phyloP scores from a whole-genome alignment of 2,329 filamentous ascomycete species.

The Alternaria arbusti region DNA sequence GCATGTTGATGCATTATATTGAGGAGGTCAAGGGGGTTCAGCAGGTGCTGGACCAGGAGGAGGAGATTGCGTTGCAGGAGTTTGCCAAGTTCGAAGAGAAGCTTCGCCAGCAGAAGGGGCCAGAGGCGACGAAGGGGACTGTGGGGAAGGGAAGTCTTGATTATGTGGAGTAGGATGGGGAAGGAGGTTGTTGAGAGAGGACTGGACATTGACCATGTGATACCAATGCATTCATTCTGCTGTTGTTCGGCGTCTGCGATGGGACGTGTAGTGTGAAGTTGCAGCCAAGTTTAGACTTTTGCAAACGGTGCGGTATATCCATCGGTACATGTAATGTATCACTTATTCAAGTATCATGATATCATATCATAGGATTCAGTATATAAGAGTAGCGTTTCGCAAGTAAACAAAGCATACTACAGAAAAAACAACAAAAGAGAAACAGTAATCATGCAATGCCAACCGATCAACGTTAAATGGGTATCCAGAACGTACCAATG shows the following conservation, averaged over 20 bases:
- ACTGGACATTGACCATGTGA: not conserved
- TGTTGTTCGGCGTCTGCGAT: not conserved
- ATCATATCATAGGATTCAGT: not conserved
- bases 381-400: not conserved
- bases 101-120: conserved; percentile 65
- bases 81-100: conserved; percentile 97
- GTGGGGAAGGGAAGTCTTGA: conserved; percentile 61
- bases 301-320: not conserved
- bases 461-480: not conserved
- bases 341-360: not conserved
- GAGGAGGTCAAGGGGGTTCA: conserved; percentile 94
- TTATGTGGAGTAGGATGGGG: conserved; percentile 48
- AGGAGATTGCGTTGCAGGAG: conserved; percentile 83
- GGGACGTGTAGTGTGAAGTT: not conserved
- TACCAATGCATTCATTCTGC: conserved; percentile 9
- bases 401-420: not conserved
- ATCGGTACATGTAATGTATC: not conserved
- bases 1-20: conserved; percentile 93
- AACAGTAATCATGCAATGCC: not conserved
- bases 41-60: conserved; percentile 89
- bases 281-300: not conserved
- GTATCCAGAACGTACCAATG: conserved; percentile 7
- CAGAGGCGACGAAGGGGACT: conserved; percentile 57
- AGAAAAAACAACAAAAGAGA: not conserved
- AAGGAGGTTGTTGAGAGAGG: not conserved